A percentile compares a stretch with the other conserved stretches of the same genome.
These are phyloP conservation scores for Kodamaea fungicola DNA, from an alignment of 1,139 yeast genomes.

Conservation along the genomic window DNA sequence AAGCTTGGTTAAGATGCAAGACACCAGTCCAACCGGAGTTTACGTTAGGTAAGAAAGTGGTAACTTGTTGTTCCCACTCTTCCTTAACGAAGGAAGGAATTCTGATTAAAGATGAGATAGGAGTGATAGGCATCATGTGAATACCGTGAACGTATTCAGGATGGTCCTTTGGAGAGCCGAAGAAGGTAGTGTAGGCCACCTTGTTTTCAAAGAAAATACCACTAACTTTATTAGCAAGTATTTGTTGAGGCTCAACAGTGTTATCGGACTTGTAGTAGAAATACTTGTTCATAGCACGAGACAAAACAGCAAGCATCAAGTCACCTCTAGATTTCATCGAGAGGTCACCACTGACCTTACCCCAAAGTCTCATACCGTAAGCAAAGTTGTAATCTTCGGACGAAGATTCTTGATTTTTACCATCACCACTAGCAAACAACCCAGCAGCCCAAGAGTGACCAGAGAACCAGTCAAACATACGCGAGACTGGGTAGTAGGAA, in stretches of 20 bases:
- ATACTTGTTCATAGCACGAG: conserved; percentile 61
- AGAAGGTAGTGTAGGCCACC: conserved; percentile 86
- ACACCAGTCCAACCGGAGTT: conserved; percentile 89
- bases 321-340: conserved; percentile 79
- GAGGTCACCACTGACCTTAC: conserved; percentile 61
- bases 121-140: conserved; percentile 89
- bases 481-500: conserved; percentile 66
- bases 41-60: conserved; percentile 49
- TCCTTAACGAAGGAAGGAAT: conserved; percentile 64
- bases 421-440: conserved; percentile 64
- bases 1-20: conserved; percentile 71
- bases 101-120: conserved; percentile 76
- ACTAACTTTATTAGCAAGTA: conserved; percentile 62
- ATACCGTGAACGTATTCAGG: conserved; percentile 90
- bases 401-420: conserved; percentile 76
- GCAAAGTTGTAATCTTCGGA: conserved; percentile 81
- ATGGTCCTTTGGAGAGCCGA: conserved; percentile 47
- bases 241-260: conserved; percentile 53
- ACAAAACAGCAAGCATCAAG: conserved; percentile 65
- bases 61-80: conserved; percentile 69
- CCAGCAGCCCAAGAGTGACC: conserved; percentile 92
- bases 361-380: conserved; percentile 83
- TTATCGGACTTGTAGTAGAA: conserved; percentile 57
- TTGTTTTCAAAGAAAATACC: conserved; percentile 86
- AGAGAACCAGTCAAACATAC: conserved; percentile 75